phyloP scores from a whole-genome alignment of 805 yeast species.

The Hemisphaericaspora nanyangensis region DNA sequence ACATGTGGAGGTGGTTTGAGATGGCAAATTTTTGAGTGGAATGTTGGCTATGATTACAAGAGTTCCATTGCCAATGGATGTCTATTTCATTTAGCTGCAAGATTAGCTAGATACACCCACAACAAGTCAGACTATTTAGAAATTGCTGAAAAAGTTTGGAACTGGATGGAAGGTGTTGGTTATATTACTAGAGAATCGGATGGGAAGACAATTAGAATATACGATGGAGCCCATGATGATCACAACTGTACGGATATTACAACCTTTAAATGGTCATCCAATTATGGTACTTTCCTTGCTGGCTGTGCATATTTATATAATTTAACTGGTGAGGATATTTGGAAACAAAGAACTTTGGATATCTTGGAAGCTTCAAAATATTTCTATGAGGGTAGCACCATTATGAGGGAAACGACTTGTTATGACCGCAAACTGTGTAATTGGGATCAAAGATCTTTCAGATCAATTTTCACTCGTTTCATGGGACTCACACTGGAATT shows the following conservation, averaged over 20 bases:
- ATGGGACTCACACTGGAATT: constrained; percentile 55
- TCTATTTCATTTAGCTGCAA: constrained; percentile 79
- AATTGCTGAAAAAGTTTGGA: constrained; percentile 72
- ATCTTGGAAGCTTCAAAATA: constrained; percentile 32
- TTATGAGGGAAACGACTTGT: constrained; percentile 65
- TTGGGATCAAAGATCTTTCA: constrained; percentile 76
- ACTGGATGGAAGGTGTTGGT: constrained; percentile 63
- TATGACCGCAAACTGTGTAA: constrained; percentile 52
- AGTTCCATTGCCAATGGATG: constrained; percentile 88
- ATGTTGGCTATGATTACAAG: constrained; percentile 89
- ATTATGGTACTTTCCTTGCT: constrained; percentile 61
- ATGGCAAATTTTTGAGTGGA: constrained; percentile 96
- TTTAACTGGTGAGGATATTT: constrained; percentile 45
- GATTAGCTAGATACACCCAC: constrained; percentile 78
- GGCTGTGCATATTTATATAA: constrained; percentile 72
- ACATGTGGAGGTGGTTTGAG: constrained; percentile 86
- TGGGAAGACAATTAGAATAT: constrained; percentile 34
- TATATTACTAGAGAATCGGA: constrained; percentile 15
- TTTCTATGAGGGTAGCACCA: constrained; percentile 48
- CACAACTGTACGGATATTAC: constrained; percentile 46
- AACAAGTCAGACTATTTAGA: constrained; percentile 58
- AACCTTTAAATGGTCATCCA: constrained; percentile 60
- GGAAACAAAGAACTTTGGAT: constrained; percentile 38
- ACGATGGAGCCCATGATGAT: constrained; percentile 54
- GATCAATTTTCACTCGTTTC: constrained; percentile 61